Conservation (phyloP, 2,329 filamentous ascomycete species). For the Coccinonectria pachysandricola region DNA sequence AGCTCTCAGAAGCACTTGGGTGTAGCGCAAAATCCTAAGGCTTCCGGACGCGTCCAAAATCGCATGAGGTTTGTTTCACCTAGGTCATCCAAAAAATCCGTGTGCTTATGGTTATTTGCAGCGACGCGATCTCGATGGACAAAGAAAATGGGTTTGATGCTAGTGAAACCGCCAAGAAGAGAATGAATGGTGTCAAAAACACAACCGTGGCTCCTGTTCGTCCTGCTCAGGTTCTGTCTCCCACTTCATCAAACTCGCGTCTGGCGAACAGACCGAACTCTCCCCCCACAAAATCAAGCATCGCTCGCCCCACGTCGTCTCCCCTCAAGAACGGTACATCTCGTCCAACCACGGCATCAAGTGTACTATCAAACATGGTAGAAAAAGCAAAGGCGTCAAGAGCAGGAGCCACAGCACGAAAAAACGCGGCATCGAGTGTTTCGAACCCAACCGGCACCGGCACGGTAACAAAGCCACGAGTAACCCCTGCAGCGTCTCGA, state of each 20-base stretch:
- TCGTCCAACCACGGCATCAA: conserved; percentile 32
- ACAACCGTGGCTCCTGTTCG: conserved; percentile 28
- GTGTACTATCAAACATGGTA: conserved; percentile 45
- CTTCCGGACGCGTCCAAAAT: conserved; percentile 31
- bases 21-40: too few relatives aligned
- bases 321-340: conserved; percentile 39
- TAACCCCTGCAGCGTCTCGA: conserved; percentile 27
- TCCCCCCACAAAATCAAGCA: conserved; percentile 47
- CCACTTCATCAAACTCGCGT: conserved; percentile 71
- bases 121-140: conserved; percentile 55
- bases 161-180: conserved; percentile 62
- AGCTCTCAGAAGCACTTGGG: conserved; percentile 29
- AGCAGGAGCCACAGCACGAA: conserved; percentile 34
- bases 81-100: too few relatives aligned
- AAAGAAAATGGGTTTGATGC: conserved; percentile 63
- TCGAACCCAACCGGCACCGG: too few relatives aligned
- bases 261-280: conserved; percentile 39
- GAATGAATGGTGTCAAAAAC: conserved; percentile 34
- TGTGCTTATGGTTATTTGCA: conserved; percentile 33
- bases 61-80: conserved; percentile 36
- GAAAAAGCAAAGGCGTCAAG: conserved; percentile 50
- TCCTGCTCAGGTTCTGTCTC: conserved; percentile 60
- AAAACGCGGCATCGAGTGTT: conserved; percentile 34
- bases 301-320: conserved; percentile 51
- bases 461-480: conserved; percentile 23